Conservation (phyloP, 2,329 filamentous ascomycete species). For the Fusarium sp. region DNA sequence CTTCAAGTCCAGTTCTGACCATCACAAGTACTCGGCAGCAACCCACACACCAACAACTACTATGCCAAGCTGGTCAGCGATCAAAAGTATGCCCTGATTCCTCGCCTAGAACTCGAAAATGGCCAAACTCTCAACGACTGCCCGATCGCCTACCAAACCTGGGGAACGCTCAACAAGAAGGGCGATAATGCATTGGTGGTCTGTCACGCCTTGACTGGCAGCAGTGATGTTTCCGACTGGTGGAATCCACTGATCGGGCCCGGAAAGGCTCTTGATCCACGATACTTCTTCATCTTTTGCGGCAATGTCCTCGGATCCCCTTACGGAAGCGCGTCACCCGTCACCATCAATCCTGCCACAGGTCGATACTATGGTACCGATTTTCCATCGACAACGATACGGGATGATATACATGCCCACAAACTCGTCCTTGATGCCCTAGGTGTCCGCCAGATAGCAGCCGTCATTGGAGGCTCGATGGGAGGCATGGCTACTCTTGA, state of each 20-base stretch:
- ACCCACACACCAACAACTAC: not conserved
- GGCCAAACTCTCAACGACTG: not conserved
- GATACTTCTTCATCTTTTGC: conserved; percentile 5
- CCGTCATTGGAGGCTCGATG: conserved; percentile 15
- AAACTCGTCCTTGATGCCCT: not conserved
- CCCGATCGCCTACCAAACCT: conserved; percentile 14
- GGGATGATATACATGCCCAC: conserved; percentile 2
- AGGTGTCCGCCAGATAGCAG: not conserved
- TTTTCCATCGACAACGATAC: conserved; percentile 9
- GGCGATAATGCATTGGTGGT: conserved; percentile 6
- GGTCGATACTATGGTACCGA: not conserved
- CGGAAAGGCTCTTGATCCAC: conserved; percentile 12
- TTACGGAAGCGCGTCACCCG: conserved; percentile 8
- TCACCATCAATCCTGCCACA: conserved; percentile 2
- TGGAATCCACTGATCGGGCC: conserved; percentile 13
- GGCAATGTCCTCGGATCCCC: conserved; percentile 7
- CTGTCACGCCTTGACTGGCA: conserved; percentile 16
- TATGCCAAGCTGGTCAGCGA: not conserved
- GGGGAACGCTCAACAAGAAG: not conserved
- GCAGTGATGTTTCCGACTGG: conserved; percentile 10
- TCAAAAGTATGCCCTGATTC: not conserved
- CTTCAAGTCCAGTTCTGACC: not conserved
- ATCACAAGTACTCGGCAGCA: not conserved
- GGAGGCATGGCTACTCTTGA: conserved; percentile 12
- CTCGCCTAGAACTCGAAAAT: not conserved